Base-by-base conservation (phyloP, 2,329 filamentous ascomycete genomes). In the Dactylonectria macrodidyma region DNA sequence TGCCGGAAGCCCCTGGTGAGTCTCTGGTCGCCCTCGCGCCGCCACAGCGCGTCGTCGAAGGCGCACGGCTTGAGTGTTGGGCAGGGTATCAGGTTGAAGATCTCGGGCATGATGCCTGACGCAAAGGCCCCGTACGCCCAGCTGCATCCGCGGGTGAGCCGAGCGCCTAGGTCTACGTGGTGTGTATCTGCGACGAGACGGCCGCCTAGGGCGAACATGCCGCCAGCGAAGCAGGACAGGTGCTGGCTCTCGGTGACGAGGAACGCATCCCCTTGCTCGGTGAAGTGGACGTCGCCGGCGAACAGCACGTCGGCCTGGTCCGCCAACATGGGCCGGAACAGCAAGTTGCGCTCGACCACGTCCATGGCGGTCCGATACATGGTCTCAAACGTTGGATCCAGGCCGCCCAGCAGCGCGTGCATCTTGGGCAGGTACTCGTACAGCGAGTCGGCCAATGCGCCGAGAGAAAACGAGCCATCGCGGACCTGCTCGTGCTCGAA, bases 301-400 rank as follows among this genome's bases (percentile, higher is more conserved):
- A 80, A 78, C 4, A 95, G 83, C 5, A 95, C 87, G 68, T 94
- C 88, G 0, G 86, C 82, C 50, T 88, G 84, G 2, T 86, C 82
- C 0, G 88, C 88, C 1, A 89, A 84, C 86, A 93, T 90, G 0
- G 93, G 93, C 2, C 90, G 87, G 81, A 92, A 95, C 57, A 95
- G 85, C 1, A 95, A 80, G 68, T 93, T 81, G 61, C 89, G 80
- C 19, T 87, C 87, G 1, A 88, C 88, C 0, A 88, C 85, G n/a
- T 90, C 87, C 73, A 92, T 90, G 2, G 91, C 86, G 2, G 79
- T 81, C 60, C 89, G 85, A 76, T 94, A 94, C 84, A 95, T 88
- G 3, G 81, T 83, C 62, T 88, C 86, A 78, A 94, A 95, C 46
- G 89, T 79, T 1, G 86, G 70, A 38, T 88, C 84, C 5, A 85